These are phyloP conservation scores for Dothiorella sarmentorum DNA, from an alignment of 2,329 filamentous ascomycete species.

Conservation along the genomic window DNA sequence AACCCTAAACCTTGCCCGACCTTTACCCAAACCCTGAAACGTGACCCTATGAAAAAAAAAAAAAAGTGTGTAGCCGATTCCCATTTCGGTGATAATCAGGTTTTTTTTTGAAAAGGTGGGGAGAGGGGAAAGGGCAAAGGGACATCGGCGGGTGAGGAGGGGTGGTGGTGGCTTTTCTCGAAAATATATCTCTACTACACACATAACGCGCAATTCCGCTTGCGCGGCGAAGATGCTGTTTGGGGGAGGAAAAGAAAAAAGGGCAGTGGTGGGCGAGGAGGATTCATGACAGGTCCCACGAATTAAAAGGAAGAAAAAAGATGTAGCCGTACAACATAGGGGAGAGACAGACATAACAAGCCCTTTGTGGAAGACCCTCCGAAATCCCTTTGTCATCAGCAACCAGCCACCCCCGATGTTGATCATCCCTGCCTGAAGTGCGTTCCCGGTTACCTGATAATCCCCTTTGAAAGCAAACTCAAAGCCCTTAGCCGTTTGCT, in stretches of 20 bases:
- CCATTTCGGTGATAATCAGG: not conserved
- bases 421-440: not conserved
- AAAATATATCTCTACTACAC: conserved; percentile 11
- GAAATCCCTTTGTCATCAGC: not conserved
- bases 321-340: not conserved
- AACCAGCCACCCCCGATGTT: not conserved
- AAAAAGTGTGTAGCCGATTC: too few relatives aligned
- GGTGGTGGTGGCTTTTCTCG: not conserved
- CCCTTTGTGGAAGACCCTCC: not conserved
- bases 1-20: not conserved
- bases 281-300: not conserved
- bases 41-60: too few relatives aligned
- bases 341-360: conserved; percentile 12
- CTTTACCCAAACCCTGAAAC: not conserved
- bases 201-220: not conserved
- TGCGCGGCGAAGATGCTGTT: not conserved
- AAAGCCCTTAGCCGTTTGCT: not conserved
- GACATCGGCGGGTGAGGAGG: not conserved
- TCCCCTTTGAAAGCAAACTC: not conserved
- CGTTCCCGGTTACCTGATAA: not conserved
- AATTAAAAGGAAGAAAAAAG: not conserved
- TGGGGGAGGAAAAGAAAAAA: not conserved
- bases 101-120: not conserved
- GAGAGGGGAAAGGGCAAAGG: not conserved
- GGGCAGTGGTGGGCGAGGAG: not conserved